phyloP scores from a whole-genome alignment of 306 rosid species.

The Castanospermum australe region DNA sequence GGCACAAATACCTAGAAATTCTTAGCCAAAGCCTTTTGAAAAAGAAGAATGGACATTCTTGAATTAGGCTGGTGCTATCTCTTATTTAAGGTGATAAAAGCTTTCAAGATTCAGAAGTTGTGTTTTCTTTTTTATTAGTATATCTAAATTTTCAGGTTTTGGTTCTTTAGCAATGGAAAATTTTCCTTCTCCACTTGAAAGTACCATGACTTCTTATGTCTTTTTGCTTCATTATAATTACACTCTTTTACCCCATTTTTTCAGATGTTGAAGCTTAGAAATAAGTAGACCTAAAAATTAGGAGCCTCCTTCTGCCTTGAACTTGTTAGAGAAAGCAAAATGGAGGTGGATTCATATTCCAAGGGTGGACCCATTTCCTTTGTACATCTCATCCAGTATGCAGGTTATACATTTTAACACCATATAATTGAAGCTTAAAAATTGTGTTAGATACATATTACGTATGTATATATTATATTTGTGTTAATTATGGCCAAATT shows the following conservation, averaged over 20 bases:
- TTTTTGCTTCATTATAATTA: background rate
- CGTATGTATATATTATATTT: background rate
- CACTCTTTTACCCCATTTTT: background rate
- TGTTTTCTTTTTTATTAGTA: background rate
- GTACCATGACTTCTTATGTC: background rate
- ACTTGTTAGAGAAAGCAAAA: slow-evolving; percentile 60
- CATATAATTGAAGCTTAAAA: background rate
- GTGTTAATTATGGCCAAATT: background rate
- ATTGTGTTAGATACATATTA: background rate
- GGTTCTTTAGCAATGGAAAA: background rate
- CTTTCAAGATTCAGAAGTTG: too few relatives aligned
- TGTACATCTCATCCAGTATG: slow-evolving; percentile 62
- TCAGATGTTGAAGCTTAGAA: slow-evolving; percentile 62
- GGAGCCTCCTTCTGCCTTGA: slow-evolving; percentile 53
- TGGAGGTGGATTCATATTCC: slow-evolving; percentile 61
- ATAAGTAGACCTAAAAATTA: slow-evolving; percentile 67
- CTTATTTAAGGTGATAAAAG: too few relatives aligned
- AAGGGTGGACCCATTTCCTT: slow-evolving; percentile 69
- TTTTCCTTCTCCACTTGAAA: background rate
- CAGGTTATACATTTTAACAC: slow-evolving; percentile 38
- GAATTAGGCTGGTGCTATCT: too few relatives aligned
- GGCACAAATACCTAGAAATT: too few relatives aligned
- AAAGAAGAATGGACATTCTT: too few relatives aligned
- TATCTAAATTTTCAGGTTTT: background rate
- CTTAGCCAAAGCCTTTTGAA: too few relatives aligned